These are phyloP conservation scores for Neurospora crassa DNA, from an alignment of 2,329 filamentous ascomycete species.

Conservation along the genomic window DNA sequence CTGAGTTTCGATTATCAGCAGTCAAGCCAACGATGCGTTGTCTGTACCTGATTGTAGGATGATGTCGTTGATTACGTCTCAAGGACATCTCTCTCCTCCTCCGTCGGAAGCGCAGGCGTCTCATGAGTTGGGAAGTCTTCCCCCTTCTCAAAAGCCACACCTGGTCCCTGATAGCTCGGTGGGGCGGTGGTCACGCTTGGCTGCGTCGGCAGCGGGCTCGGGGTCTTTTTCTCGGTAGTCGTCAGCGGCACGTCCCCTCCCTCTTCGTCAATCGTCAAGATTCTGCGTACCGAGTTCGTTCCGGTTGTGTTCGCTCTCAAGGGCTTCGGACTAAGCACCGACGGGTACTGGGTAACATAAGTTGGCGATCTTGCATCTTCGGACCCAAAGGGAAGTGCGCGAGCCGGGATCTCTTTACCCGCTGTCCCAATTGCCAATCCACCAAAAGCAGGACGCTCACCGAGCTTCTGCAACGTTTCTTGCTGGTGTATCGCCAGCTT, in stretches of 20 bases:
- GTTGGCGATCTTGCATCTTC: slow-evolving; percentile 35
- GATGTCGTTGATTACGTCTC: slow-evolving; percentile 23
- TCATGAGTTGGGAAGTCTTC: slow-evolving; percentile 30
- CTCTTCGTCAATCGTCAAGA: slow-evolving; percentile 16
- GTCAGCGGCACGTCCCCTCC: slow-evolving; percentile 1
- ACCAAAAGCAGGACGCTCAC: slow-evolving; percentile 20
- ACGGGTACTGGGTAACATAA: slow-evolving; percentile 31
- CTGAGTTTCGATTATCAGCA: neutral
- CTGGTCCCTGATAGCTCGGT: slow-evolving; percentile 41
- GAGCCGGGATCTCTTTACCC: slow-evolving; percentile 33
- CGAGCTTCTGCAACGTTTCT: slow-evolving; percentile 45
- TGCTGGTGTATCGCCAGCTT: slow-evolving; percentile 59
- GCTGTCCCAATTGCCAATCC: slow-evolving; percentile 11
- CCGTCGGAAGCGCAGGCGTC: slow-evolving; percentile 29
- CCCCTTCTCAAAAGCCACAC: slow-evolving; percentile 41
- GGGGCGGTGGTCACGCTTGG: slow-evolving; percentile 23
- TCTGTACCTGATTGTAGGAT: neutral
- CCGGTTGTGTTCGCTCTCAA: slow-evolving; percentile 20
- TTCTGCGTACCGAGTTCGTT: slow-evolving; percentile 19
- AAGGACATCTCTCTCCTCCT: slow-evolving; percentile 32
- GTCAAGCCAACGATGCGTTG: neutral
- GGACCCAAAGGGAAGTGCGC: slow-evolving; percentile 44
- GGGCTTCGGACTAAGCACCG: slow-evolving; percentile 28
- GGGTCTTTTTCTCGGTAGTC: slow-evolving; percentile 1
- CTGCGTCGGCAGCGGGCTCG: slow-evolving; percentile 4